Base-by-base conservation (phyloP, 2,329 filamentous ascomycete species). In the Fusarium sp. region DNA sequence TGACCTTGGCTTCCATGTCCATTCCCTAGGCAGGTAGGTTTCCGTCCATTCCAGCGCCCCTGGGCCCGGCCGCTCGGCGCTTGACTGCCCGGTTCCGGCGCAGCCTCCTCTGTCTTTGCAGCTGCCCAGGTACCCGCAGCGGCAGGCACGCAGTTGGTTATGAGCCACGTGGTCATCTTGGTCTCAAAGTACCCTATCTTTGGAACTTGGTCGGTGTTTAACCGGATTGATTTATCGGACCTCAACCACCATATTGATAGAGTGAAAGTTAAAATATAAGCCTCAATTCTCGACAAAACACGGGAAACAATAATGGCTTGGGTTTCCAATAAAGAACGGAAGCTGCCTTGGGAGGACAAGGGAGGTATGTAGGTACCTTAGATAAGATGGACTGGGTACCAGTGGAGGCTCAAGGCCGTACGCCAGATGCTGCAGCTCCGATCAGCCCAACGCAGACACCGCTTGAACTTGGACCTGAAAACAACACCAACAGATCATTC, bases 371-470 rank as follows among this genome's bases (percentile, higher is more conserved):
- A 22, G 13, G 43, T 37, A 24, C 39, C 22, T 48, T 29, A 22
- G 52, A 33, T 14, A 22, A 20, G 63, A 59, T 59, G 60, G 52
- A 33, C 33, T 39, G 35, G 29, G 29, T 33, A 45, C 31, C 16
- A 18, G 48, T 52, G 48, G 27, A 52, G 43, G 33, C 45, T 45
- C 60, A 37, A 58, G 31, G 18, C 52, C 54, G n/a, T 35, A 24
- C 37, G 29, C 50, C 22, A 64, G 35, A 43, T 63, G 52, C 59
- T 67, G 39, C 48, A 67, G 39, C 39, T 58, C 50, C 13, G 35
- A 60, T 43, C 65, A 70, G 52, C 69, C 50, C 63, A 71, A 69
- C 62, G n/a, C 43, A 45, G 68, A 71, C 68, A 72, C 68, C 68
- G 68, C 69, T 60, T 61, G 43, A 27, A 58, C 37, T 56, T 22